Evolutionary conservation across 768 basidiomycete genomes (phyloP).

Genomic region (Leucocoprinus leucothites): DNA sequence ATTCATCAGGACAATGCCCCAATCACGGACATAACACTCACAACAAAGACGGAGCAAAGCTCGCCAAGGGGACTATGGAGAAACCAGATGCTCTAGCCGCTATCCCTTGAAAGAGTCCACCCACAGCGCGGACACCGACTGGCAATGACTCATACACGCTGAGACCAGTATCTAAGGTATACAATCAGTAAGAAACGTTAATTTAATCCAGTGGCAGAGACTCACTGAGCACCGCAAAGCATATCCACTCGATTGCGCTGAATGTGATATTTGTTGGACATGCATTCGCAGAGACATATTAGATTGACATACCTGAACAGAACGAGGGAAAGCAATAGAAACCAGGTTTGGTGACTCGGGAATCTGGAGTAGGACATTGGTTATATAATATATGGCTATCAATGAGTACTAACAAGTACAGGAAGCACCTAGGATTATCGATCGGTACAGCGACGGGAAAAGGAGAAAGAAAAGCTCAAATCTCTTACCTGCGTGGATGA

Average conservation of each 20-base stretch:
- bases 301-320: constrained; percentile 44
- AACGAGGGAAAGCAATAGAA: constrained; percentile 53
- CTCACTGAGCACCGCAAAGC: constrained; percentile 62
- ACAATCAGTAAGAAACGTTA: neutral
- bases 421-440: constrained; percentile 47
- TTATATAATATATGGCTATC: no score
- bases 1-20: neutral
- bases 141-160: constrained; percentile 35
- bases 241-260: constrained; percentile 64
- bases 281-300: neutral
- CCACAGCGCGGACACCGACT: constrained; percentile 34
- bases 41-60: constrained; percentile 69
- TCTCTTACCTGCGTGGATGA: constrained; percentile 61
- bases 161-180: constrained; percentile 35
- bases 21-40: constrained; percentile 25
- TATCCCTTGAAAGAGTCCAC: constrained; percentile 52
- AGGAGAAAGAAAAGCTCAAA: neutral
- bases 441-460: no score
- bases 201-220: neutral
- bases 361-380: constrained; percentile 33
- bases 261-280: neutral
- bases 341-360: constrained; percentile 76
- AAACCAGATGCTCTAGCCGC: constrained; percentile 54
- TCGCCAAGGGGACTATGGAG: constrained; percentile 41
- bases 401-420: constrained; percentile 46